These are phyloP conservation scores for Mediolabrus comicus DNA, from an alignment of 108 stramenopile species.

Conservation along the genomic window DNA sequence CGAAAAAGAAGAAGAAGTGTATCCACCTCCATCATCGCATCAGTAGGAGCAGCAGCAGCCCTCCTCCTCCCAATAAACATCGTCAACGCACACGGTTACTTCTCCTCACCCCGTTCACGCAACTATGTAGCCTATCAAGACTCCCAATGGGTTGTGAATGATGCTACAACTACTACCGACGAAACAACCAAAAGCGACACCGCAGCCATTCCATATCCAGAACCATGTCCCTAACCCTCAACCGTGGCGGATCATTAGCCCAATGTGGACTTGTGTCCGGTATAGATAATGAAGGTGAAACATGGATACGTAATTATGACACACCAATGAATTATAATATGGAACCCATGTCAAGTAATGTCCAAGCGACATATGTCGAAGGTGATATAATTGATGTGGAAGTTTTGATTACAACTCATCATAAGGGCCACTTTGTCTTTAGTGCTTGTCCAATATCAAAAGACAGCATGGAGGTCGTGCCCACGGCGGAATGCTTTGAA, in stretches of 20 bases:
- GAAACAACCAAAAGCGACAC: no score
- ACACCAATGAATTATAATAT: conserved; percentile 38
- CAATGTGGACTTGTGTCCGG: conserved; percentile 29
- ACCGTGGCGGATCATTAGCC: conserved; percentile 44
- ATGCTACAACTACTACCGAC: no score
- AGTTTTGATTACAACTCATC: conserved; percentile 51
- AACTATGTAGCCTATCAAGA: conserved; percentile 19
- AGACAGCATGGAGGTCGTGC: not conserved
- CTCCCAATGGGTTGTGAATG: not conserved
- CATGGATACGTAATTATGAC: conserved; percentile 48
- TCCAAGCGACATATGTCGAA: conserved; percentile 43
- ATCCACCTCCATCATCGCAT: no score
- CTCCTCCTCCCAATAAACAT: not conserved
- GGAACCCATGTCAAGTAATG: conserved; percentile 34
- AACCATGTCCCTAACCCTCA: no score
- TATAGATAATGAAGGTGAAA: not conserved
- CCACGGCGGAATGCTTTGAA: conserved; percentile 48
- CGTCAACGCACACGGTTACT: not conserved
- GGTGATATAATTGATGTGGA: conserved; percentile 50
- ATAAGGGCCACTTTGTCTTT: conserved; percentile 54
- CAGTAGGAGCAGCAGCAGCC: not conserved
- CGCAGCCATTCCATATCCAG: no score
- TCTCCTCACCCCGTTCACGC: conserved; percentile 6
- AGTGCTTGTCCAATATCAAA: conserved; percentile 43
- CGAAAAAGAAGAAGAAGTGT: no score